Conservation (phyloP, 768 basidiomycete species). For the Pleurotus tuoliensis region DNA sequence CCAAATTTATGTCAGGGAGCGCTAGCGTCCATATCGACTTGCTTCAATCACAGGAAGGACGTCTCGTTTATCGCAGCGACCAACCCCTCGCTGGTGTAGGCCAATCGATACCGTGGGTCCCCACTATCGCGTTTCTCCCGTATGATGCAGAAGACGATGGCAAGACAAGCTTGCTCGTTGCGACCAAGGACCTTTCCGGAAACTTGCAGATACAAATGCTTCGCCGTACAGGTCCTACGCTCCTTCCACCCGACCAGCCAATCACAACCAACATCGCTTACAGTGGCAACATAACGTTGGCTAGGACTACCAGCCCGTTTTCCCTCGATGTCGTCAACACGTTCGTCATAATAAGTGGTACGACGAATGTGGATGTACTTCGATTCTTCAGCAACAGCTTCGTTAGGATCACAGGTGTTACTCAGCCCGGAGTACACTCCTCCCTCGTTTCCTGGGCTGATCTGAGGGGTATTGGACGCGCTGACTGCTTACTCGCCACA, state of each 20-base stretch:
- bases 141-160: conserved; percentile 2
- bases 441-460: conserved; percentile 2
- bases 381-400: conserved; percentile 2
- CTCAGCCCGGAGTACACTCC: not conserved
- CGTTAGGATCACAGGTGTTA: not conserved
- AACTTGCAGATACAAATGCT: conserved; percentile 2
- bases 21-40: not conserved
- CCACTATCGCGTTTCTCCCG: not conserved
- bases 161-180: conserved; percentile 2
- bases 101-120: not conserved
- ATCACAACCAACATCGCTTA: conserved; percentile 1
- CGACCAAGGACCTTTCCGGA: not conserved
- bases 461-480: not conserved
- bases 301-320: conserved; percentile 1
- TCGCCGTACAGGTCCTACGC: conserved; percentile 1
- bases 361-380: conserved; percentile 1
- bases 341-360: not conserved
- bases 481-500: not conserved
- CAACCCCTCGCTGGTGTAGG: not conserved
- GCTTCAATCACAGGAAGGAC: conserved; percentile 1
- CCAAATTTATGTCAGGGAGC: not conserved
- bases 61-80: not conserved
- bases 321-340: conserved; percentile 1
- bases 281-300: conserved; percentile 1
- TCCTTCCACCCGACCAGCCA: not conserved